Evolutionary conservation across 2,329 filamentous ascomycete genomes (phyloP).

Genomic region (Talaromyces amestolkiae): DNA sequence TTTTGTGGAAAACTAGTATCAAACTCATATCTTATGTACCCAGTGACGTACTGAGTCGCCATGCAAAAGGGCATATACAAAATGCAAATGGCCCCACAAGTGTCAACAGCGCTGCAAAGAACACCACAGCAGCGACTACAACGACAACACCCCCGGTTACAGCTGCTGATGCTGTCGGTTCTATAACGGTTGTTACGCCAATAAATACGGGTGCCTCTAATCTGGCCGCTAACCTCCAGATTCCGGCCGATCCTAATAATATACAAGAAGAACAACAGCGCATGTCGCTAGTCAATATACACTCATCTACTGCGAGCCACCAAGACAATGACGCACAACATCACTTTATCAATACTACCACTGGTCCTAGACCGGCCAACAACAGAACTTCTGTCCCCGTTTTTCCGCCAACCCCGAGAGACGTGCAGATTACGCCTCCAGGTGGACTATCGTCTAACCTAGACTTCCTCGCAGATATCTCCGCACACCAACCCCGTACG

Average conservation of each 20-base stretch:
- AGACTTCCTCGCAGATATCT: slow-evolving; percentile 41
- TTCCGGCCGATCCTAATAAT: neutral
- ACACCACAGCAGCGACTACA: neutral
- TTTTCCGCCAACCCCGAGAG: slow-evolving; percentile 25
- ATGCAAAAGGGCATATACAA: slow-evolving; percentile 52
- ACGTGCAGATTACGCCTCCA: slow-evolving; percentile 30
- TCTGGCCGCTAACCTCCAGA: neutral
- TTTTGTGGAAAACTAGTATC: neutral
- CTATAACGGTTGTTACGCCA: neutral
- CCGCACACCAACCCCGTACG: slow-evolving; percentile 33
- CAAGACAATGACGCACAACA: slow-evolving; percentile 1
- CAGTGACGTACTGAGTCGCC: slow-evolving; percentile 52
- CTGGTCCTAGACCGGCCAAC: neutral
- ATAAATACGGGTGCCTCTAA: neutral
- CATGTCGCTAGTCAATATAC: neutral
- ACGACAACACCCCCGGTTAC: neutral
- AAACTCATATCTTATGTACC: neutral
- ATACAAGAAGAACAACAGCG: neutral
- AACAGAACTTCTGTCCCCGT: slow-evolving; percentile 16
- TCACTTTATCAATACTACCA: neutral
- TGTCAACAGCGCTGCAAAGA: slow-evolving; percentile 31
- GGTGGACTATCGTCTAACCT: slow-evolving; percentile 38
- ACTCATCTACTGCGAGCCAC: neutral
- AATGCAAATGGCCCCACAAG: slow-evolving; percentile 27
- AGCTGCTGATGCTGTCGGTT: neutral